Evolutionary conservation across 352 stramenopile genomes (phyloP), one percentile per base, ranked within the genome.

Genomic region (Pythium aristosporum): DNA sequence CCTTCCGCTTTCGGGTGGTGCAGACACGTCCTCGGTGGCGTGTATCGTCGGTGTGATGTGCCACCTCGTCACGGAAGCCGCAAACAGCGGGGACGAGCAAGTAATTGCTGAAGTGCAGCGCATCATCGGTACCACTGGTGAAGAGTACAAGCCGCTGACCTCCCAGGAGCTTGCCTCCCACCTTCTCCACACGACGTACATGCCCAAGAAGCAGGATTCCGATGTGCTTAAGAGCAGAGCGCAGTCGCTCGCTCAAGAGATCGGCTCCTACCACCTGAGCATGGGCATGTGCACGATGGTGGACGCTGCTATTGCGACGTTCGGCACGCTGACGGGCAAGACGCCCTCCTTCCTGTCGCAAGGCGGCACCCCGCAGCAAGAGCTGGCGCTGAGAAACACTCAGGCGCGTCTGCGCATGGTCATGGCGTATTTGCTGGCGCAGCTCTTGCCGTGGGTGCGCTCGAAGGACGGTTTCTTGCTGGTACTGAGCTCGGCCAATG

Each of bases 11-110:
- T 98, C 90, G 36, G 96, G 97, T 49, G 97, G 97, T 51, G 96
- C 97, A 0, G 97, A 99, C 75, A 98, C 91, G 25, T 97, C 91
- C 3, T 97, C 94, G 18, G 96, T 98, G 5, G 96, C 96, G 6
- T 93, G 91, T 41, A 99, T 99, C 67, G 96, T 99, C 9, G 96
- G 96, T 28, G 91, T 98, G 20, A 99, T 99, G 97, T 99, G 96
- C 67, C 85, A 98, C 59, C 73, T 99, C 34, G 96, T 98, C 2
- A 82, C 84, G 3, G 77, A 96, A 23, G 89, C 93, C 20, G 85
- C 86, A 16, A 90, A 92, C 61, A 68, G 72, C 5, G 87, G 84
- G 21, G 83, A 94, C 34, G 47, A 83, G 16, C 77, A 93, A 52
- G 88, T 96, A 15, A 83, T 96, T 46, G 74, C 83, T 34, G 81